Base-by-base conservation (phyloP, 345 rosid genomes). In the Hypericum androsaemum region DNA sequence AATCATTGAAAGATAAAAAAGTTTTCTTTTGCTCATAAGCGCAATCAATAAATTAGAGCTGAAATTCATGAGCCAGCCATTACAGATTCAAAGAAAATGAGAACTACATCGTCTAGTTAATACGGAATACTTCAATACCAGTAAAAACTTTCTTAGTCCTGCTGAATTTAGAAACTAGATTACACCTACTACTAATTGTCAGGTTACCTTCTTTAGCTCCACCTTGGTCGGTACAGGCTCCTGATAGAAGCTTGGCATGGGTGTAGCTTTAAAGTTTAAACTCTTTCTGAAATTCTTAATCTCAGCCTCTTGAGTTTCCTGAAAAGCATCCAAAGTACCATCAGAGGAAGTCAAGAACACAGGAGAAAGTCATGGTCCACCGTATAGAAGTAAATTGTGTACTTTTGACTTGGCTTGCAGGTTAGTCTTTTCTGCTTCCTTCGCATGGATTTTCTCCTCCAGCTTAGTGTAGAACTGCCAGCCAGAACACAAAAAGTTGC, bases 241-340 rank as follows among this genome's bases (percentile, higher is more conserved):
- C 74, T 82, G 97, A 66, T 94, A 94, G 81, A 94, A 94, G 68
- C 68, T 82, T 10, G 99, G 97, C 97, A 94, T 83, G 7, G 99
- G 99, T 40, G 95, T 88, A 50, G 99, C 99, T 71, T 86, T 94
- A 71, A 94, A 94, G 67, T 64, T 74, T 80, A 94, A 76, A 71
- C 86, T 88, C 74, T 88, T 94, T 74, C 99, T 79, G 38, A 94
- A 74, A 81, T 74, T 62, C 79, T 76, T 83, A 54, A 94, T 74
- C 77, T 94, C 99, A 43, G 97, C 99, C 62, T 94, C 94, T 78
- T 83, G 97, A 47, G 87, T 73, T 80, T 94, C 97, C 99, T 94
- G 72, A 8, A 49, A 49, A 53, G 50, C 37, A 13, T 66, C 41
- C 50, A 22, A 64, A 37, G 15, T 16, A 37, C 50, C 36, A 4